A percentile compares a stretch with the other conserved stretches of the same genome.
These are phyloP conservation scores for Leptographium wingfieldii DNA, from an alignment of 2,329 filamentous ascomycete genomes.

Conservation along the genomic window DNA sequence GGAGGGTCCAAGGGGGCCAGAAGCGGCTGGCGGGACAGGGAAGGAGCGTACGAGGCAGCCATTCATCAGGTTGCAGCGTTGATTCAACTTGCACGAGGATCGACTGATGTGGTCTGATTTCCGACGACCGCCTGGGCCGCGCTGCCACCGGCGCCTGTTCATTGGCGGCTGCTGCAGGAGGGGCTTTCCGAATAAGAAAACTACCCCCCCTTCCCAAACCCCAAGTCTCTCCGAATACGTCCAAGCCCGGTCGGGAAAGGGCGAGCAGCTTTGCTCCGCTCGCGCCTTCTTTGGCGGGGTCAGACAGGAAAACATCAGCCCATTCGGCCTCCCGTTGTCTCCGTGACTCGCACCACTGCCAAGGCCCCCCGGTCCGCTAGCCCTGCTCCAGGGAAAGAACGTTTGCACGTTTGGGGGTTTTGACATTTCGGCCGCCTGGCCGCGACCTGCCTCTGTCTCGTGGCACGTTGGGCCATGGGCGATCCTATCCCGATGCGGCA, in stretches of 20 bases:
- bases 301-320: conserved; percentile 1
- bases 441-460: too few species aligned
- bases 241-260: neutral
- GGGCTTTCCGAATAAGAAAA: too few species aligned
- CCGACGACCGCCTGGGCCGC: conserved; percentile 9
- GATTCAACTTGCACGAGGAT: conserved; percentile 12
- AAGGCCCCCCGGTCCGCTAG: neutral
- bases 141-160: neutral
- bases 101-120: conserved; percentile 17
- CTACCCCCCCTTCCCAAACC: too few species aligned
- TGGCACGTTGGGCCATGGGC: too few species aligned
- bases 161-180: conserved; percentile 1
- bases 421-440: too few species aligned
- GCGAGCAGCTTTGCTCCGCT: neutral
- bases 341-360: conserved; percentile 2
- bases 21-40: neutral
- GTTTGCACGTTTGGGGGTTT: too few species aligned
- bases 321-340: neutral
- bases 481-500: too few species aligned
- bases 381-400: too few species aligned
- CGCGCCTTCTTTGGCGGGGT: neutral
- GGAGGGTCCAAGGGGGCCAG: neutral
- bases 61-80: conserved; percentile 9
- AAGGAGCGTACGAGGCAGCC: conserved; percentile 8
- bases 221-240: neutral